Evolutionary conservation across 225 moss, liverwort and hornwort species (phyloP), one percentile per base, ranked within the genome.

Genomic region (Sphagnum tenellum): DNA sequence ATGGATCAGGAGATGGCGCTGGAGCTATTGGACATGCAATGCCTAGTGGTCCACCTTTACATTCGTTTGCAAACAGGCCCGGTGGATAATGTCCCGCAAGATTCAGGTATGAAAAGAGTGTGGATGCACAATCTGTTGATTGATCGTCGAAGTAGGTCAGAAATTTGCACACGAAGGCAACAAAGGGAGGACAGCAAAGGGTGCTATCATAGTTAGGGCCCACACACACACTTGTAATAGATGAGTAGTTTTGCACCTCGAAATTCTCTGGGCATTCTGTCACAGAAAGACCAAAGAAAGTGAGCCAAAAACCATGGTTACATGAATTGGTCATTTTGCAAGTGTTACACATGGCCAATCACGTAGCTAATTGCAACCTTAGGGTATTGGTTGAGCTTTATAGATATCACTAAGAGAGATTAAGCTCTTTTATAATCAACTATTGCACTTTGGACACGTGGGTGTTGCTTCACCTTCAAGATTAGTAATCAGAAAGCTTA

Each of bases 211-310:
- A 44, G 3, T 14, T 0, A 2, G 69, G 55, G 14, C 2, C 59
- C 3, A 78, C 69, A 73, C 84, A 84, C 13, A 84, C 84, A 14
- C 68, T 81, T 49, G 80, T 80, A 12, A 84, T 77, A 44, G 54
- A 64, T 2, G 73, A 68, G 73, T 84, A 84, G 55, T 84, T 81
- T 71, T 73, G 64, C 3, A 61, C 66, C 3, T 50, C 57, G 46
- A 84, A 84, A 56, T 78, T 69, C 3, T 81, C 58, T 5, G 84
- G 84, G 52, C 84, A 84, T 67, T 12, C 84, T 84, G 78, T 58
- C 48, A 64, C 63, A 64, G 10, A 73, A 52, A 9, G 9, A 52
- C 7, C 9, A 6, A 52, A 52, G 52, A 5, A 9, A 0, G 52
- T 52, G 52, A 52, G 52, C 6, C 7, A 52, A 52, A 9, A 9